Conservation (phyloP, 176 grass and related monocot genomes). For the Puccinellia tenuiflora region DNA sequence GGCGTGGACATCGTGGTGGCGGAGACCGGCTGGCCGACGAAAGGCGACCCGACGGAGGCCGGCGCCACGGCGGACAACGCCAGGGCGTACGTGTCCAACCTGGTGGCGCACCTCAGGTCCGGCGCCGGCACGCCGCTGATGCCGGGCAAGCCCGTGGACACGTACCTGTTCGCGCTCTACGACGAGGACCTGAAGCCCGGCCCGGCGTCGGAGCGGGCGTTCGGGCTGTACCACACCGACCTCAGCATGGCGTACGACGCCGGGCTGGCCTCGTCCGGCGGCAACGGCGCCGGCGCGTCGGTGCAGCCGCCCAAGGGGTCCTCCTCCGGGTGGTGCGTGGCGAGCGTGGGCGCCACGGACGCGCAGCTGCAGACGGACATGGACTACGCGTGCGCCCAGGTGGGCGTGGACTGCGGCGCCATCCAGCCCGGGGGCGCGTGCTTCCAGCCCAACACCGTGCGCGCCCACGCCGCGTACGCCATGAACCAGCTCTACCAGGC, state of each 20-base stretch:
- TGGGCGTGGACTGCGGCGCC: slow-evolving; percentile 66
- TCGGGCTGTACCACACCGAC: slow-evolving; percentile 84
- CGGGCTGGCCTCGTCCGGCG: slow-evolving; percentile 27
- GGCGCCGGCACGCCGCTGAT: slow-evolving; percentile 72
- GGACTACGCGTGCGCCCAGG: slow-evolving; percentile 80
- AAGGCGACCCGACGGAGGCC: slow-evolving; percentile 53
- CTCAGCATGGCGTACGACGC: slow-evolving; percentile 66
- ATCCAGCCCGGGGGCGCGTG: slow-evolving; percentile 78
- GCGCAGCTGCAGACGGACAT: slow-evolving; percentile 65
- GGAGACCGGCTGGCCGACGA: slow-evolving; percentile 89
- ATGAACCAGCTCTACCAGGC: slow-evolving; percentile 96
- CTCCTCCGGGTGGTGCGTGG: slow-evolving; percentile 92
- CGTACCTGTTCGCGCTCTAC: slow-evolving; percentile 93
- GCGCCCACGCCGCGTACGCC: slow-evolving; percentile 85
- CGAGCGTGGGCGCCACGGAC: slow-evolving; percentile 49
- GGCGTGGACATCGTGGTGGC: slow-evolving; percentile 76
- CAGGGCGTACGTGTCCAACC: slow-evolving; percentile 54
- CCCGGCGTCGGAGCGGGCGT: slow-evolving; percentile 67
- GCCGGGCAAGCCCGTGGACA: slow-evolving; percentile 74
- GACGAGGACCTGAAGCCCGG: slow-evolving; percentile 97
- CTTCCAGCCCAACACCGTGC: slow-evolving; percentile 83
- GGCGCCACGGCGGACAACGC: slow-evolving; percentile 78
- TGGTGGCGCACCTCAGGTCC: slow-evolving; percentile 69
- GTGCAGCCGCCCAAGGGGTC: background rate
- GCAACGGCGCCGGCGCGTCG: background rate